These are phyloP conservation scores for Phialemonium atrogriseum DNA, from an alignment of 2,329 filamentous ascomycete genomes.

Conservation along the genomic window DNA sequence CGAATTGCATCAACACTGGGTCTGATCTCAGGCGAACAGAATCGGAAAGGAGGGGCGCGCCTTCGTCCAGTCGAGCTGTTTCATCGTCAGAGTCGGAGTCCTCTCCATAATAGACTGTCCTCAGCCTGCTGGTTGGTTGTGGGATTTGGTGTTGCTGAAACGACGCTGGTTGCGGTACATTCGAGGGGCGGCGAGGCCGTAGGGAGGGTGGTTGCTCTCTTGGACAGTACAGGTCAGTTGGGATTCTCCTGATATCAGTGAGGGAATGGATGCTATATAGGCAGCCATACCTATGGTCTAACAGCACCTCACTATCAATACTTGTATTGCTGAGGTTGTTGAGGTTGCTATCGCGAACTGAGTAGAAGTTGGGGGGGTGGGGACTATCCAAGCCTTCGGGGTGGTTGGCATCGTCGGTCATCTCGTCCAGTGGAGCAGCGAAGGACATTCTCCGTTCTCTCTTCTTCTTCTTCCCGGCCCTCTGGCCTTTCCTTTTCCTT, in stretches of 20 bases:
- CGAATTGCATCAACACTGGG: constrained; percentile 13
- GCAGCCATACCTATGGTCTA: constrained; percentile 68
- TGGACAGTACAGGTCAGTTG: too few relatives aligned
- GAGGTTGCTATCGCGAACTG: constrained; percentile 45
- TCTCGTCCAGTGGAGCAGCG: constrained; percentile 53
- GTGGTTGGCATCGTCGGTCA: constrained; percentile 23
- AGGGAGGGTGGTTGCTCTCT: constrained; percentile 51
- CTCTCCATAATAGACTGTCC: constrained; percentile 22
- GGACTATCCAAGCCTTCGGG: constrained; percentile 24
- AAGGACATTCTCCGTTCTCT: constrained; percentile 74
- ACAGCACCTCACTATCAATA: constrained; percentile 76
- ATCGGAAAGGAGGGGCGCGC: constrained; percentile 43
- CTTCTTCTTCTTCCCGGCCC: constrained; percentile 66
- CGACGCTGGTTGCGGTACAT: constrained; percentile 26
- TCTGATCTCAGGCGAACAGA: constrained; percentile 28
- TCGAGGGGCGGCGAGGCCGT: constrained; percentile 54
- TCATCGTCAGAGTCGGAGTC: constrained; percentile 40
- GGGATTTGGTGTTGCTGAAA: constrained; percentile 25
- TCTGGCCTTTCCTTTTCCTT: constrained; percentile 63
- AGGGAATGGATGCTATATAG: too few relatives aligned
- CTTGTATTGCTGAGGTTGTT: constrained; percentile 79
- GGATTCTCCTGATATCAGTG: too few relatives aligned
- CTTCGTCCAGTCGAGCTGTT: constrained; percentile 37
- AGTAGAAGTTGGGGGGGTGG: constrained; percentile 47
- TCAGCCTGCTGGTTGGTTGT: constrained; percentile 15